Base-by-base conservation (phyloP, 169 alveolate species). In the Plasmodium cynomolgi region DNA sequence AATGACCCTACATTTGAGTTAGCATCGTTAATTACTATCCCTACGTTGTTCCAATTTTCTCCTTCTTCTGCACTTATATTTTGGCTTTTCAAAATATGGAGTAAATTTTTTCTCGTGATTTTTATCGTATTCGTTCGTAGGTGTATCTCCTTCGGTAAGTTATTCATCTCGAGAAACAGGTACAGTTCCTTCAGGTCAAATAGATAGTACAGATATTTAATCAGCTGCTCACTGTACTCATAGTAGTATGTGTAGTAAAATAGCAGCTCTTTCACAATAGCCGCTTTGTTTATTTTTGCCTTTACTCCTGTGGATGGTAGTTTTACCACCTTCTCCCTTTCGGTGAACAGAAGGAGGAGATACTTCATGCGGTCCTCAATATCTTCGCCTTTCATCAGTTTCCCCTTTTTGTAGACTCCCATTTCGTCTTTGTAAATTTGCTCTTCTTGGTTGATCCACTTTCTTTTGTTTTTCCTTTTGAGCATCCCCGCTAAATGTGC, bases 1-100 rank as follows among this genome's bases (percentile, higher is more conserved):
- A 99, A 98, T 7, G 99, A 99, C 1, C 99, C 99, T 13, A 99
- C 98, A 56, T 99, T 99, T 34, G 99, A 99, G 73, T 97, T 94
- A 29, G 98, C 96, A 37, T 98, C 99, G 83, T 98, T 98, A 11
- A 99, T 98, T 77, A 97, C 98, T 13, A 99, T 95, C 17, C 99
- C 99, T 50, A 98, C 93, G 7, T 92, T 82, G 47, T 84, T 92
- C 95, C 92, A 92, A 7, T 23, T 71, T 0, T 68, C 83, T 9
- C 71, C 95, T 98, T 99, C 73, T 97, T 97, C 99, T 99, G 98
- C 92, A 97, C 98, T 31, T 98, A 99, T 9, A 97, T 96, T 34
- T 99, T 99, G 91, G 98, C 99, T 62, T 98, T 97, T 95, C 97
- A 98, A 23, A 98, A 99, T 54, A 99, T 99, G 95, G 98, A 97